phyloP scores from a whole-genome alignment of 345 rosid species.

The Ceriops decandra region DNA sequence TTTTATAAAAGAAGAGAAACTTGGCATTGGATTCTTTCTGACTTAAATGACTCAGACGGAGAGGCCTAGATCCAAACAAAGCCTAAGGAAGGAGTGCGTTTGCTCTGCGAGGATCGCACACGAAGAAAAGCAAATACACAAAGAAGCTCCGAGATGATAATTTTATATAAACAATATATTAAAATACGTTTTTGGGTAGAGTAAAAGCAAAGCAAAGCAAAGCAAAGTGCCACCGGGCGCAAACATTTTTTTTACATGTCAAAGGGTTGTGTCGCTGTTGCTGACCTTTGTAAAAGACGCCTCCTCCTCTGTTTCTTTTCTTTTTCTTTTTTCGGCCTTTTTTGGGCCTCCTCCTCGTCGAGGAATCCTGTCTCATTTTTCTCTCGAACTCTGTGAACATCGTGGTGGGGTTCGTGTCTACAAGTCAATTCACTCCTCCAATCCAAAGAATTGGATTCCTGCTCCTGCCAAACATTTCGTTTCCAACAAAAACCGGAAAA shows the following conservation, averaged over 20 bases:
- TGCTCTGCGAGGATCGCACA: slow-evolving; percentile 5
- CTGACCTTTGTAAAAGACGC: slow-evolving; percentile 50
- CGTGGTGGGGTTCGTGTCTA: slow-evolving; percentile 9
- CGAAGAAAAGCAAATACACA: slow-evolving; percentile 35
- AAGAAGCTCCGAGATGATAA: slow-evolving; percentile 13
- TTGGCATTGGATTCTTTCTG: slow-evolving; percentile 13
- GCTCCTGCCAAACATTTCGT: slow-evolving; percentile 7
- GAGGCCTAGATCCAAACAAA: slow-evolving; percentile 16
- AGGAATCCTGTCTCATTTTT: slow-evolving; percentile 44
- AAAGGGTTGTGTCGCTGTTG: slow-evolving; percentile 23
- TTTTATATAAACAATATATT: background rate
- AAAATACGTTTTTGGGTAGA: slow-evolving; percentile 11
- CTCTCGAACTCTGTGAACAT: slow-evolving; percentile 24
- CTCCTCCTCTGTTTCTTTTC: too few relatives aligned
- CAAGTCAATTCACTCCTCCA: slow-evolving; percentile 53
- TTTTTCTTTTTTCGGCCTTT: background rate
- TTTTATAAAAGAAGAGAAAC: background rate
- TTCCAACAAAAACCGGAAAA: background rate
- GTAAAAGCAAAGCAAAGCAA: slow-evolving; percentile 20
- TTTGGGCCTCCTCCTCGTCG: slow-evolving; percentile 44
- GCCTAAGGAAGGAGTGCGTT: background rate
- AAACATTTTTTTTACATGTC: slow-evolving; percentile 18
- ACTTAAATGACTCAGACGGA: too few relatives aligned
- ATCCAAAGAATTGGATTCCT: slow-evolving; percentile 40
- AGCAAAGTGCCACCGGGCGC: background rate